phyloP scores from a whole-genome alignment of 805 yeast genomes.

The Candida broadrunensis region DNA sequence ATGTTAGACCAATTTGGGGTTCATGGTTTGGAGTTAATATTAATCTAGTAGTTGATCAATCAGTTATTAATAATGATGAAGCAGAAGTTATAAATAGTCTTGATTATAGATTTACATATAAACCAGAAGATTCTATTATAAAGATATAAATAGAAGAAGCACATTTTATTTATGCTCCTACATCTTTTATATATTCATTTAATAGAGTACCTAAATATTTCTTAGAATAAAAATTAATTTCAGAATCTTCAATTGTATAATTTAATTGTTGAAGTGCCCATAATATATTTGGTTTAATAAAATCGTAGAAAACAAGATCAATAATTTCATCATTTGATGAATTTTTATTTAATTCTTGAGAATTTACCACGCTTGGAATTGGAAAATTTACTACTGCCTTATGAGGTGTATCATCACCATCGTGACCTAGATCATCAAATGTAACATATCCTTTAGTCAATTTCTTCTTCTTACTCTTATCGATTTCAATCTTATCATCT shows the following conservation, averaged over 20 bases:
- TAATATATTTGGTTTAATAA: conserved; percentile 45
- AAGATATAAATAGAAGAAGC: conserved; percentile 3
- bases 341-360: conserved; percentile 29
- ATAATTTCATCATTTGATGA: conserved; percentile 28
- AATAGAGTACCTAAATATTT: conserved; percentile 32
- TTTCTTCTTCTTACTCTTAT: conserved; percentile 2
- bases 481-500: not conserved
- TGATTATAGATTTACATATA: conserved; percentile 64
- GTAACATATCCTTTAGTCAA: conserved; percentile 75
- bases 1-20: conserved; percentile 59
- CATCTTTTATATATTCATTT: conserved; percentile 22
- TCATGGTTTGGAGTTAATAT: conserved; percentile 67
- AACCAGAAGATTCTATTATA: conserved; percentile 52
- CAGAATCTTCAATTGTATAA: conserved; percentile 12
- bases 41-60: conserved; percentile 58
- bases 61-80: conserved; percentile 28
- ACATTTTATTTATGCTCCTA: conserved; percentile 9
- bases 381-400: conserved; percentile 55
- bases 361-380: conserved; percentile 78
- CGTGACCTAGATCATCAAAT: conserved; percentile 74
- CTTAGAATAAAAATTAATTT: conserved; percentile 24
- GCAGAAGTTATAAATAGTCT: conserved; percentile 54
- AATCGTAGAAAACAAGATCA: conserved; percentile 78
- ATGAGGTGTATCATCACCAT: conserved; percentile 83
- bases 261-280: conserved; percentile 30